Conservation (phyloP, 2,329 filamentous ascomycete species). For the Hypocreales sp. region DNA sequence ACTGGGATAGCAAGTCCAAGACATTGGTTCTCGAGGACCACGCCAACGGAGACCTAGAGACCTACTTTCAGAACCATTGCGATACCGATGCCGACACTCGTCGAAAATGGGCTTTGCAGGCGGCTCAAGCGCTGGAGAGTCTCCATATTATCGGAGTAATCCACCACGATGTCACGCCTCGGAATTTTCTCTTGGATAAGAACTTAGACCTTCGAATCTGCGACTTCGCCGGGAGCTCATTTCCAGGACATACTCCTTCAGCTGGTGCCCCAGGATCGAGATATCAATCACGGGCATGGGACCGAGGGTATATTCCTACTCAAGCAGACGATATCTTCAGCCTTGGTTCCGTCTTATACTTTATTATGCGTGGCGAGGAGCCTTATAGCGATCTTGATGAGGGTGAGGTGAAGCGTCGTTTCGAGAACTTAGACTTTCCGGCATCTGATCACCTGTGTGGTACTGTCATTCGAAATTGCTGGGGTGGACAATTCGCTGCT, state of each 20-base stretch:
- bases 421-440: too few relatives aligned
- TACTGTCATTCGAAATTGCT: conserved; percentile 3
- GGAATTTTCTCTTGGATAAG: conserved; percentile 17
- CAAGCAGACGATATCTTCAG: conserved; percentile 4
- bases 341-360: conserved; percentile 4
- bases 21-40: conserved; percentile 4
- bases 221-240: conserved; percentile 5
- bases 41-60: conserved; percentile 5
- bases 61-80: conserved; percentile 1
- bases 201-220: conserved; percentile 3
- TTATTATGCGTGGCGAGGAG: conserved; percentile 2
- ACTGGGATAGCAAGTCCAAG: conserved; percentile 4
- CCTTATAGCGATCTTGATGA: conserved; percentile 2
- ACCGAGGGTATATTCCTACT: conserved; percentile 2
- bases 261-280: conserved; percentile 2
- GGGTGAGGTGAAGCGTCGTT: conserved; percentile 2
- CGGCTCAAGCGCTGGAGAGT: conserved; percentile 13
- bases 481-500: conserved; percentile 1
- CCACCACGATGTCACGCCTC: conserved; percentile 19
- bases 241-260: conserved; percentile 1
- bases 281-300: conserved; percentile 3
- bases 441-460: too few relatives aligned
- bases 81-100: too few relatives aligned
- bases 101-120: conserved; percentile 3
- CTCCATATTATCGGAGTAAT: conserved; percentile 17